phyloP scores from a whole-genome alignment of 176 grass and related monocot species.

The Secale cereale region DNA sequence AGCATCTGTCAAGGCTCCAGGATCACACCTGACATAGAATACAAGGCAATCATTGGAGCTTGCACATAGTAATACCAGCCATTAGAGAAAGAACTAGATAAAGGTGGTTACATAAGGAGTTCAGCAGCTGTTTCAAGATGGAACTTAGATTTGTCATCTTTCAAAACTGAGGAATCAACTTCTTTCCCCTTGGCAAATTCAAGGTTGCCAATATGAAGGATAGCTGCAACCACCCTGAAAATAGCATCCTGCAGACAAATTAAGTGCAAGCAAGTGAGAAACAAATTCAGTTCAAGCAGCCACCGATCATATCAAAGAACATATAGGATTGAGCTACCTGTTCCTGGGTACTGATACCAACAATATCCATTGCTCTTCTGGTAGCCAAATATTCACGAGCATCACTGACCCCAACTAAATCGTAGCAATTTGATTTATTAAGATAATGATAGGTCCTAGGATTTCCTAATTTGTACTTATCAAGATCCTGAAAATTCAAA shows the following conservation, averaged over 20 bases:
- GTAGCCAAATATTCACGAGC: constrained; percentile 93
- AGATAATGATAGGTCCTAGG: constrained; percentile 93
- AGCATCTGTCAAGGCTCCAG: constrained; percentile 84
- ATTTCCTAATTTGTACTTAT: constrained; percentile 89
- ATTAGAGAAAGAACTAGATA: constrained; percentile 31
- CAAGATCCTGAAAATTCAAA: constrained; percentile 53
- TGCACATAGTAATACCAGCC: constrained; percentile 12
- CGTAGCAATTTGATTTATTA: constrained; percentile 98
- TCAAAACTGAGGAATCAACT: constrained; percentile 88
- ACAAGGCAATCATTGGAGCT: constrained; percentile 22
- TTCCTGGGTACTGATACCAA: constrained; percentile 90
- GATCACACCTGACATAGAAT: constrained; percentile 76
- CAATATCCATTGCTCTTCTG: constrained; percentile 98
- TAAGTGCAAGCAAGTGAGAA: constrained; percentile 40
- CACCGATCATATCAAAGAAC: constrained; percentile 26
- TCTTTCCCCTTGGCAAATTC: constrained; percentile 96
- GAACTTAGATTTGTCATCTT: constrained; percentile 98
- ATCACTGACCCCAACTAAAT: constrained; percentile 92
- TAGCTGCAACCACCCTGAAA: constrained; percentile 96
- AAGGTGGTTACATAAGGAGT: constrained; percentile 78
- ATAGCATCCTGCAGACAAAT: constrained; percentile 86
- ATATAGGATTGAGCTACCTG: constrained; percentile 57
- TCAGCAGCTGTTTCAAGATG: constrained; percentile 94
- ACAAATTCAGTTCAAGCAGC: constrained; percentile 4
- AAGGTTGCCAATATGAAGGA: constrained; percentile 98